phyloP scores from a whole-genome alignment of 768 basidiomycete species.

The Paxillus ammoniavirescens region DNA sequence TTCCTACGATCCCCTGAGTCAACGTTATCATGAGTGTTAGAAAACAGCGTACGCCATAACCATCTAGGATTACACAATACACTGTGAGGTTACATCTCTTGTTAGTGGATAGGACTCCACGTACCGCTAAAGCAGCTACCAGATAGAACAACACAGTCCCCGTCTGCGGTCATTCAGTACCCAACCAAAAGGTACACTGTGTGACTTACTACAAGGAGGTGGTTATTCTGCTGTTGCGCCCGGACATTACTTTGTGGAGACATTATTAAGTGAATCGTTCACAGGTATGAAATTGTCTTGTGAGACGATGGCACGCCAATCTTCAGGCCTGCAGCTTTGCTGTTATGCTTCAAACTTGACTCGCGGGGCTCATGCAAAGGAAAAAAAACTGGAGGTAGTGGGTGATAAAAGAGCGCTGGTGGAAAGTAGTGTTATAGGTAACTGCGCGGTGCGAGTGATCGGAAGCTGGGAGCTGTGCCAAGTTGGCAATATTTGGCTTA shows the following conservation, averaged over 20 bases:
- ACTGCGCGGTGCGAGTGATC: not conserved
- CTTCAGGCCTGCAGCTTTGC: not conserved
- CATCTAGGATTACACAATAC: slow-evolving; percentile 52
- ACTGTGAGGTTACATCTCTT: not conserved
- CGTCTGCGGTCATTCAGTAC: slow-evolving; percentile 39
- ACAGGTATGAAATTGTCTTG: not conserved
- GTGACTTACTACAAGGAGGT: slow-evolving; percentile 31
- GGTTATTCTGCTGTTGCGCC: slow-evolving; percentile 30
- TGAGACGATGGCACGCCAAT: too few species aligned
- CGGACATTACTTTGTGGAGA: slow-evolving; percentile 26
- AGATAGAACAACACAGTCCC: slow-evolving; percentile 85
- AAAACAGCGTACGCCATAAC: slow-evolving; percentile 71
- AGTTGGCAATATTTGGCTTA: too few species aligned
- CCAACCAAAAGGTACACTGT: not conserved
- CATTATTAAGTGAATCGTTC: slow-evolving; percentile 12
- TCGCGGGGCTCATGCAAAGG: not conserved
- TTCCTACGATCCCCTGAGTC: slow-evolving; percentile 47
- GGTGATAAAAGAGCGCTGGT: not conserved
- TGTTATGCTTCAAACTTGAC: not conserved
- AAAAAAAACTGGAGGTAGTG: not conserved
- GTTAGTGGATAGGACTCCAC: slow-evolving; percentile 30
- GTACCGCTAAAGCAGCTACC: slow-evolving; percentile 81
- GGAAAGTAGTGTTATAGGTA: not conserved
- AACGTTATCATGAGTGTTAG: slow-evolving; percentile 17
- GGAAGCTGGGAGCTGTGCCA: too few species aligned